These are phyloP conservation scores for Papiliotrema nemorosa DNA, from an alignment of 1,284 basidiomycete genomes.

Conservation along the genomic window DNA sequence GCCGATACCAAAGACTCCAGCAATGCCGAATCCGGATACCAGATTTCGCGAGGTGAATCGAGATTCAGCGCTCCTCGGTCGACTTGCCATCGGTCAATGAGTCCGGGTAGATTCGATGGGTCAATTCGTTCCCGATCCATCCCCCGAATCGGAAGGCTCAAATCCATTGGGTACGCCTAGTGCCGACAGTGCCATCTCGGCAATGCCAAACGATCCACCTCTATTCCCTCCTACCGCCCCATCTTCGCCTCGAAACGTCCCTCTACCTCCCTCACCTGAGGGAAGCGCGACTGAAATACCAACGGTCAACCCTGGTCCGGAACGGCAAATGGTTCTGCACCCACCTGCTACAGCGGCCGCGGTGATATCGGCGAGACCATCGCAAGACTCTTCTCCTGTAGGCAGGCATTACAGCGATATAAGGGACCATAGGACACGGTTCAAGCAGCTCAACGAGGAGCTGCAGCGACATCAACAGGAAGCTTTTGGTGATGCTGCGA, in stretches of 20 bases:
- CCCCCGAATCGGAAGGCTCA: slow-evolving; percentile 10
- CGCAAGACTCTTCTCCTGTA: background rate
- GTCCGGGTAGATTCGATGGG: slow-evolving; percentile 58
- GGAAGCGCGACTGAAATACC: background rate
- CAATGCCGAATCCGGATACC: slow-evolving; percentile 53
- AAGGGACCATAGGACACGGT: slow-evolving; percentile 56
- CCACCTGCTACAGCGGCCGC: background rate
- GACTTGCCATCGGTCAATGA: slow-evolving; percentile 64
- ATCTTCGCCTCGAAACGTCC: background rate
- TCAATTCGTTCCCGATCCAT: slow-evolving; percentile 46
- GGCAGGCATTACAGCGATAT: slow-evolving; percentile 58
- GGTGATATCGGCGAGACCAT: background rate
- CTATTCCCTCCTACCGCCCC: background rate
- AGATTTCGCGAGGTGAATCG: slow-evolving; percentile 68
- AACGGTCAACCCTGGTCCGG: background rate
- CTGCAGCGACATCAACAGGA: slow-evolving; percentile 63
- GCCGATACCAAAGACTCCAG: background rate
- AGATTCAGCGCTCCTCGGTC: slow-evolving; percentile 67
- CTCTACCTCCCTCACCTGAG: background rate
- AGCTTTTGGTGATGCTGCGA: slow-evolving; percentile 64
- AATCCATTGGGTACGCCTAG: slow-evolving; percentile 1
- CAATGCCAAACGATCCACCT: background rate
- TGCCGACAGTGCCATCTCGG: background rate
- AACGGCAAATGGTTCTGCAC: background rate
- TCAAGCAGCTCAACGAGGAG: slow-evolving; percentile 68